Evolutionary conservation across 306 rosid genomes (phyloP).

Genomic region (Quercus dentata): DNA sequence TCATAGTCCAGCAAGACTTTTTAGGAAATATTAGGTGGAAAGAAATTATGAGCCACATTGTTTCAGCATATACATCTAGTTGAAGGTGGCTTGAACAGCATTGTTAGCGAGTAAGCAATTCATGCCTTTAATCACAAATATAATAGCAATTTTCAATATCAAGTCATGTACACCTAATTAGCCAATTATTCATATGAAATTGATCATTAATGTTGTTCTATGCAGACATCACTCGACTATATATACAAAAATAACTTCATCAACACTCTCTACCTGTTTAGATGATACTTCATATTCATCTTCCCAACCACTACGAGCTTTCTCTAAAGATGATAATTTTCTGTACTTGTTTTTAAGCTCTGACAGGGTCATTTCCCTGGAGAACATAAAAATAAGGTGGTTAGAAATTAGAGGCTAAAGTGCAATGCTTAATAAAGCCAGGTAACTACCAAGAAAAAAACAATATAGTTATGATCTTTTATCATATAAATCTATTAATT

Average conservation of each 20-base stretch:
- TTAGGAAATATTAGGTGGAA: too few species aligned
- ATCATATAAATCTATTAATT: too few species aligned
- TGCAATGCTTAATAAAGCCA: conserved; percentile 9
- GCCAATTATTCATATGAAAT: background rate
- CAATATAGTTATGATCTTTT: too few species aligned
- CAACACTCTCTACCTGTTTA: conserved; percentile 65
- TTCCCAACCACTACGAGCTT: conserved; percentile 88
- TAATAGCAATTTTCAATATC: too few species aligned
- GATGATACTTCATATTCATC: conserved; percentile 91
- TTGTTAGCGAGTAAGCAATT: too few species aligned
- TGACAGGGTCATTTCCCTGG: conserved; percentile 88
- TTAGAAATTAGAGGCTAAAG: conserved; percentile 5
- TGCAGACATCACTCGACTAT: background rate
- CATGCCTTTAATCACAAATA: too few species aligned
- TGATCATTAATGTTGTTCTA: background rate
- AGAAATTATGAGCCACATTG: too few species aligned
- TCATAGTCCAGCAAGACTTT: too few species aligned
- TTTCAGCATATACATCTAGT: too few species aligned
- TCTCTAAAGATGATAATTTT: conserved; percentile 73
- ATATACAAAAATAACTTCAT: conserved; percentile 8
- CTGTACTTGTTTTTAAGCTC: conserved; percentile 86
- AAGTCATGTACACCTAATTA: background rate
- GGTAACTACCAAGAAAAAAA: conserved; percentile 1
- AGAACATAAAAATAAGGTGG: conserved; percentile 8
- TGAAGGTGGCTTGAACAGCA: too few species aligned